Evolutionary conservation across 176 grass and related monocot genomes (phyloP).

Genomic region (barley (Hordeum vulgare)): DNA sequence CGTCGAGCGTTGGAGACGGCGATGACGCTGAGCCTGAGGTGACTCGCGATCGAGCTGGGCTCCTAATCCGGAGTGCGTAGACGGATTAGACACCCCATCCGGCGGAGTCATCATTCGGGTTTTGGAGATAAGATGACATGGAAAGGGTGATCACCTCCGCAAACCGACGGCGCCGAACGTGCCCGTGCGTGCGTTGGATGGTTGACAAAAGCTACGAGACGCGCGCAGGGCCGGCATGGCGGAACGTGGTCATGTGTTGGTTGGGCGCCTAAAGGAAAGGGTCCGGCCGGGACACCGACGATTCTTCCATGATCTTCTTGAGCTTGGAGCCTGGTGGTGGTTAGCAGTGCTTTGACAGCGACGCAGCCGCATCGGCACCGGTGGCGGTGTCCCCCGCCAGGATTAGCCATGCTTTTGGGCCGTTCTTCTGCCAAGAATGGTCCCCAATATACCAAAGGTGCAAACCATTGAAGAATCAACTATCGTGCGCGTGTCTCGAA

Average conservation of each 20-base stretch:
- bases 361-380: not conserved
- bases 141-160: not conserved
- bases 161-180: slow-evolving; percentile 24
- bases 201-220: slow-evolving; percentile 18
- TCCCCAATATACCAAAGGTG: not conserved
- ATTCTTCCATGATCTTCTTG: slow-evolving; percentile 17
- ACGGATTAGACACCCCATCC: not conserved
- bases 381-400: not conserved
- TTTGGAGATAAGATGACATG: slow-evolving; percentile 4
- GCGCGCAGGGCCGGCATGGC: not conserved
- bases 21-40: not conserved
- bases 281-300: not conserved
- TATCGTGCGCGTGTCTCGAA: not conserved
- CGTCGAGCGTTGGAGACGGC: not conserved
- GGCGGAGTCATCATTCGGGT: not conserved
- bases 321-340: not conserved
- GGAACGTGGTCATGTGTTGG: slow-evolving; percentile 35
- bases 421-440: not conserved
- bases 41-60: not conserved
- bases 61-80: not conserved
- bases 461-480: not conserved
- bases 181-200: not conserved
- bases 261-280: not conserved
- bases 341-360: not conserved
- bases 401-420: not conserved